Evolutionary conservation across 345 rosid genomes (phyloP), one percentile per base, ranked within the genome.

Genomic region (Pistacia atlantica): DNA sequence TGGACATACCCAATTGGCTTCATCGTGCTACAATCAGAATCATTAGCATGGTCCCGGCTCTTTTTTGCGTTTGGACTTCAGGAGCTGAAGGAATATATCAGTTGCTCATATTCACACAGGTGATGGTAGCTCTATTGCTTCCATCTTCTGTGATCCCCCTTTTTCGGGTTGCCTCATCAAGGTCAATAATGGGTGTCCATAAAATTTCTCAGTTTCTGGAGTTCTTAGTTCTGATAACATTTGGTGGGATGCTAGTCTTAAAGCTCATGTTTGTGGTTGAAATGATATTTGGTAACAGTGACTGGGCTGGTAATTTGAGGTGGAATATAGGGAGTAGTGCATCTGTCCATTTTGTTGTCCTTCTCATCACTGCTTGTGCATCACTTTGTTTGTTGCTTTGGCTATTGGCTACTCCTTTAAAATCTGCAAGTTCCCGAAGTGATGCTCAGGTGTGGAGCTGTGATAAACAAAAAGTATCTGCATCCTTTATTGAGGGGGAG

Each of bases 1-100:
- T 97, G 78, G 93, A 92, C 75, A 87, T 94, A 70, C 99, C 99
- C 31, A 80, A 84, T 84, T 97, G 97, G 99, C 97, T 97, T 76
- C 97, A 92, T 83, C 91, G 87, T 71, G 94, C 88, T 72, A 89
- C 97, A 49, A 85, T 92, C 79, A 89, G 98, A 89, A 81, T 89
- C 77, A 73, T 94, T 56, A 92, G 97, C 51, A 89, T 92, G 73
- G 84, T 92, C 69, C 97, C 97, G n/a, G 94, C 96, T 59, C 90
- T 92, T 65, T 94, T 85, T 82, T 92, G 97, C 83, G 89, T 87
- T 73, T 89, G 95, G 94, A 91, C 92, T 81, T 82, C 94, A 11
- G 99, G 98, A 81, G 88, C 92, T 72, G 98, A 94, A 70, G 99
- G 99, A 69, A 63, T 89, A 83, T 97, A 91, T 75, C 97, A 92